Percentiles rank a stretch among this genome's conserved stretches.
Evolutionary conservation across 2,329 filamentous ascomycete species (phyloP).

Genomic region (Diplocarpon rosae): DNA sequence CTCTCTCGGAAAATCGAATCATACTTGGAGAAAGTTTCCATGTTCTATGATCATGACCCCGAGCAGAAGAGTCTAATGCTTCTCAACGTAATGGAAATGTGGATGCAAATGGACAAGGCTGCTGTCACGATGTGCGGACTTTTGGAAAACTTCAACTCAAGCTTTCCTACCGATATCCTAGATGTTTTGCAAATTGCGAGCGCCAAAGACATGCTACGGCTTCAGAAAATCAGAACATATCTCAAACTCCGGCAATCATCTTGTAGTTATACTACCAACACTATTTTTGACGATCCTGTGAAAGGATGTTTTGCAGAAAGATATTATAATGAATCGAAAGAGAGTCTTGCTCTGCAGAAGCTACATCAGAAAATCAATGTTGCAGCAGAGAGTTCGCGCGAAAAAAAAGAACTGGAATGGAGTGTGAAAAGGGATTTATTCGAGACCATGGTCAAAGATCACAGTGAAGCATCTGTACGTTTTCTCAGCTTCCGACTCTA

Average conservation of each 20-base stretch:
- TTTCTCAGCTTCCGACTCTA: too few relatives aligned
- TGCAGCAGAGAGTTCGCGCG: slow-evolving; percentile 24
- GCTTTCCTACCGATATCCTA: slow-evolving; percentile 38
- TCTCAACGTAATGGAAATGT: slow-evolving; percentile 44
- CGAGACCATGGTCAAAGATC: slow-evolving; percentile 15
- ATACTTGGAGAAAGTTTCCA: slow-evolving; percentile 28
- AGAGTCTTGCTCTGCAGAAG: slow-evolving; percentile 26
- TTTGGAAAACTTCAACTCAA: slow-evolving; percentile 39
- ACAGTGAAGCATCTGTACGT: neutral
- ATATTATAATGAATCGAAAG: slow-evolving; percentile 7
- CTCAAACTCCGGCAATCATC: slow-evolving; percentile 34
- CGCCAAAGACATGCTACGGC: slow-evolving; percentile 35
- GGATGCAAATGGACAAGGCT: slow-evolving; percentile 42
- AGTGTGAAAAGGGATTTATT: neutral
- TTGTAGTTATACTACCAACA: slow-evolving; percentile 22
- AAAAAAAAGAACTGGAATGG: slow-evolving; percentile 33
- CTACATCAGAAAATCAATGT: slow-evolving; percentile 30
- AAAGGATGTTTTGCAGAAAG: slow-evolving; percentile 27
- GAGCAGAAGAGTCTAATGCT: slow-evolving; percentile 42
- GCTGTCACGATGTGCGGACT: slow-evolving; percentile 35
- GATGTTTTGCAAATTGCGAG: slow-evolving; percentile 45
- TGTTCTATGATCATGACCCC: slow-evolving; percentile 33
- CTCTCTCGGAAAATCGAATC: slow-evolving; percentile 27
- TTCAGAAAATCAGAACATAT: slow-evolving; percentile 40
- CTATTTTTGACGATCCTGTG: slow-evolving; percentile 37